Evolutionary conservation across 495 filamentous ascomycete species (phyloP), one percentile per base, ranked within the genome.

Genomic region (Monascus purpureus): DNA sequence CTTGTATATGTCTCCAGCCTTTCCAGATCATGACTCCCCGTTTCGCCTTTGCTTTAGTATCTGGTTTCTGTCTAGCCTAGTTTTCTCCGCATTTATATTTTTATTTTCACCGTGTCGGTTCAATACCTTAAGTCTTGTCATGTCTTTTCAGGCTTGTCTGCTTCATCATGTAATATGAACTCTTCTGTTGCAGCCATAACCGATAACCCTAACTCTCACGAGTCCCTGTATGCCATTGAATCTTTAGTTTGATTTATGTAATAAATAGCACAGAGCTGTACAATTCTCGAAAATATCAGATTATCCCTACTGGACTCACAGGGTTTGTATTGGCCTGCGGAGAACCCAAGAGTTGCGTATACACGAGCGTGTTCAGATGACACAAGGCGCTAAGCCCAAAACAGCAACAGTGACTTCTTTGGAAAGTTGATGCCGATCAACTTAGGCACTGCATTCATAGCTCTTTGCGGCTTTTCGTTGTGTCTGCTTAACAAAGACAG

Each of bases 351-450:
- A n/a, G n/a, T n/a, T n/a, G n/a, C n/a, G n/a, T n/a, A n/a, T n/a
- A n/a, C n/a, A n/a, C n/a, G n/a, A n/a, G n/a, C n/a, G n/a, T n/a
- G 36, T 25, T 29, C 32, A 34, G 37, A 43, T 47, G 43, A 45
- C 43, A 42, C 47, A 31, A 43, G 32, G n/a, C 49, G 41, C 59
- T 63, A 63, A 44, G 39, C 54, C 52, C 34, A 32, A 60, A 53
- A 38, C 22, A 44, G 40, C 36, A 43, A 28, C 31, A 41, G 35
- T 40, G 30, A 41, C 35, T 47, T 53, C 33, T 22, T 13, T 15
- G n/a, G 12, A 31, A 15, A 25, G n/a, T 7, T n/a, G 12, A 12
- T n/a, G 26, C 26, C 11, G 11, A 12, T 28, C 26, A 28, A 28
- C 26, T 28, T 6, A 15, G 12, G 11, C 26, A 12, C 12, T 5